A percentile compares a stretch with the other conserved stretches of the same genome.
Evolutionary conservation across 176 grass and related monocot genomes (phyloP).

Genomic region (Juncus inflexus): DNA sequence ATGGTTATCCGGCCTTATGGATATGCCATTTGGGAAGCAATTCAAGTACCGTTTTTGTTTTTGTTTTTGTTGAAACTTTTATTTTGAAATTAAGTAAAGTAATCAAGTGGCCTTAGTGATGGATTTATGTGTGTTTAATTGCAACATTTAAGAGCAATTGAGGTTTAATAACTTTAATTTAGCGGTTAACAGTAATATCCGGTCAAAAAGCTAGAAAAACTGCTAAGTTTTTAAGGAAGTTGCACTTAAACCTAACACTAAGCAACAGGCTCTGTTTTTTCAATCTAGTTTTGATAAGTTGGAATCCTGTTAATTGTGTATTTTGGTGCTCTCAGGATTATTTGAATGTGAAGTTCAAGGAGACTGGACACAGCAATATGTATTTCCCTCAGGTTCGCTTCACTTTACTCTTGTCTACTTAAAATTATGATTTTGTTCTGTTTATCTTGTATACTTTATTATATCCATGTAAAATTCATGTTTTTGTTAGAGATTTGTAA

Average conservation of each 20-base stretch:
- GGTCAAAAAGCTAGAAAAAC: too few species aligned
- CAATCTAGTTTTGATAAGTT: not conserved
- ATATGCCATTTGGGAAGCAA: slow-evolving; percentile 97
- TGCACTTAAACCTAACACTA: not conserved
- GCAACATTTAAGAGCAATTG: too few species aligned
- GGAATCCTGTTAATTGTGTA: slow-evolving; percentile 9
- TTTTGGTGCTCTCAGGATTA: slow-evolving; percentile 52
- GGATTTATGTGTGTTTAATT: too few species aligned
- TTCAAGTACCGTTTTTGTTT: slow-evolving; percentile 39
- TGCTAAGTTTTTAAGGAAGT: too few species aligned
- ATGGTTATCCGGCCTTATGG: slow-evolving; percentile 99
- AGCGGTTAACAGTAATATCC: too few species aligned
- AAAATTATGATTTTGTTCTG: not conserved
- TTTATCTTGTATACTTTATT: not conserved
- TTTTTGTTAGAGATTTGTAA: too few species aligned
- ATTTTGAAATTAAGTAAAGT: too few species aligned
- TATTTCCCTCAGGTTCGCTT: slow-evolving; percentile 85
- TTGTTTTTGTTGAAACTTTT: too few species aligned
- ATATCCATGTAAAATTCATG: not conserved
- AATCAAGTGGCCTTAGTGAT: too few species aligned
- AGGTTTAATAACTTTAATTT: too few species aligned
- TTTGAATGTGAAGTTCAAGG: slow-evolving; percentile 97
- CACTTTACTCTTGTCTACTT: not conserved
- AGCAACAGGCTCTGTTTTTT: not conserved
- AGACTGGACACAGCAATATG: slow-evolving; percentile 97